phyloP scores from a whole-genome alignment of 2,329 filamentous ascomycete species.

The Nemania serpens region DNA sequence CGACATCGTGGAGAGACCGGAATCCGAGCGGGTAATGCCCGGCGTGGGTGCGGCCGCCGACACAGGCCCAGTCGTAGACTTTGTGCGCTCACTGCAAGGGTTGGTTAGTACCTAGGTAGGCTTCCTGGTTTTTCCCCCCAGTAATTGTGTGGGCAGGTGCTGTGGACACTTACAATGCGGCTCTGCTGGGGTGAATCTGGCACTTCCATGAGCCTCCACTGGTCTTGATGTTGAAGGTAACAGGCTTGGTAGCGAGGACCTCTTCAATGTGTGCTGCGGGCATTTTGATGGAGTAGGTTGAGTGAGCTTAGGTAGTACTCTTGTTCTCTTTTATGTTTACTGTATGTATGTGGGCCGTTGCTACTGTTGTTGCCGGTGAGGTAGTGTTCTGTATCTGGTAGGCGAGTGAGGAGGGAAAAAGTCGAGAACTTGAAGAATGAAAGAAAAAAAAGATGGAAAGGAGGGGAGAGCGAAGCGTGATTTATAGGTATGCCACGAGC shows the following conservation, averaged over 20 bases:
- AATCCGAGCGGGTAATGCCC: conserved; percentile 36
- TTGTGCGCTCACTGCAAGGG: conserved; percentile 29
- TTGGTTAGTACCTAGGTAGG: conserved; percentile 27
- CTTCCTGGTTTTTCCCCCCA: background rate
- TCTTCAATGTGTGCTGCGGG: conserved; percentile 37
- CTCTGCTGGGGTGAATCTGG: conserved; percentile 40
- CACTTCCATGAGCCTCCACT: conserved; percentile 39
- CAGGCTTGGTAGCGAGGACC: conserved; percentile 37
- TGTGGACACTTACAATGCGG: conserved; percentile 37
- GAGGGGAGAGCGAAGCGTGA: conserved; percentile 19
- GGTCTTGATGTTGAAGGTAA: conserved; percentile 42
- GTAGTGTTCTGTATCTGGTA: background rate
- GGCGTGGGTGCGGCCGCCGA: conserved; percentile 20
- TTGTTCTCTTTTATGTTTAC: background rate
- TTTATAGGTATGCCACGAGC: conserved; percentile 20
- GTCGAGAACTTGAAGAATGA: background rate
- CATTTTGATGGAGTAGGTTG: conserved; percentile 32
- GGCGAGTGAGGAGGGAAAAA: background rate
- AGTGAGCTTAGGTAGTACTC: background rate
- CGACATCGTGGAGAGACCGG: conserved; percentile 36
- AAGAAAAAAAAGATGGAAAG: background rate
- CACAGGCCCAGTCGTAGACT: conserved; percentile 7
- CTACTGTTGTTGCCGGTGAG: too few relatives aligned
- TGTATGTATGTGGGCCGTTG: background rate
- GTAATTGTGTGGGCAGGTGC: background rate